Base-by-base conservation (phyloP, 2,329 filamentous ascomycete genomes). In the Nothopassalora personata region DNA sequence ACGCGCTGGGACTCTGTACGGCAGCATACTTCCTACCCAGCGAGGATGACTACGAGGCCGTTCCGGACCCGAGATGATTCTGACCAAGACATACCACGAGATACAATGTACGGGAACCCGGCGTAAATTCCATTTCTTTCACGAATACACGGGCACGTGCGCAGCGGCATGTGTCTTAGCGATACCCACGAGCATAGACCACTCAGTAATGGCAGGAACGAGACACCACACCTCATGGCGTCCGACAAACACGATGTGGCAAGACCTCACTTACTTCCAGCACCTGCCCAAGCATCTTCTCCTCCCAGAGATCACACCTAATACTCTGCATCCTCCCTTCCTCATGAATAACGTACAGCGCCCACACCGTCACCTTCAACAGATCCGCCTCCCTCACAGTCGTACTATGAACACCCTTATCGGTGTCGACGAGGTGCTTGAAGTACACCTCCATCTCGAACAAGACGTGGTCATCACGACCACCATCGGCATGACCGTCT, bases 41-140 rank as follows among this genome's bases (percentile, higher is more conserved):
- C 0, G 92, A 97, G 72, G 90, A 89, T 68, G 92, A 90, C 57
- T 97, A 96, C 76, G 90, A 96, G 72, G 83, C 90, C 62, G 90
- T 86, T 70, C 64, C 64, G 19, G 64, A 67, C 18, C 54, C 57
- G 13, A 49, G 39, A 50, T 60, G 15, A 60, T 48, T 10, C 18
- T 43, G 15, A 43, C n/a, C 8, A 36, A 23, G 34, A 36, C 10
- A 9, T 36, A 10, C 34, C 4, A 15, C 34, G 34, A 36, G 34
- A 13, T 15, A 10, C 23, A 23, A 15, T 34, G 31, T 11, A 43
- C 39, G 15, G n/a, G 39, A 46, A 1, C 13, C 13, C 6, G 39
- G 39, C 39, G 13, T 8, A 3, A 8, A 43, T 43, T n/a, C 39
- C 39, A 43, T 18, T 15, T 7, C 39, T 15, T 43, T 18, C n/a